These are phyloP conservation scores for Celoporthe dispersa DNA, from an alignment of 2,329 filamentous ascomycete species.

Conservation along the genomic window DNA sequence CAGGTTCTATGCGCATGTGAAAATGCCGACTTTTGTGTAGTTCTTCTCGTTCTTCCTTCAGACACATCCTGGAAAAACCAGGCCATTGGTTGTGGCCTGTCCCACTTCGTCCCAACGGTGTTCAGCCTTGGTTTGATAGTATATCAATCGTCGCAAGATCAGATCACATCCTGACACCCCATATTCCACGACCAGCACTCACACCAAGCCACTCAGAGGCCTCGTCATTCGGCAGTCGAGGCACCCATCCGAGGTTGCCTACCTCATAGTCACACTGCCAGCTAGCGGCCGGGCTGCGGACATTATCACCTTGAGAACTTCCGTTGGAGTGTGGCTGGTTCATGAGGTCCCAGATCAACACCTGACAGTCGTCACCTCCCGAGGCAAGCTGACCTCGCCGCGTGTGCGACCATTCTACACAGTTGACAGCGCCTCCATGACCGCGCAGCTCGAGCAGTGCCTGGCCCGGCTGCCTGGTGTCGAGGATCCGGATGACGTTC, in stretches of 20 bases:
- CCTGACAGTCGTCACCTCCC: constrained; percentile 88
- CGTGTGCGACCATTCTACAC: constrained; percentile 92
- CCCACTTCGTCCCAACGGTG: not conserved
- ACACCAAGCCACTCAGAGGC: constrained; percentile 85
- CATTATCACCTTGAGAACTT: constrained; percentile 56
- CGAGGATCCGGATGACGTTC: constrained; percentile 88
- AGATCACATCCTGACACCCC: constrained; percentile 63
- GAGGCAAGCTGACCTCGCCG: constrained; percentile 88
- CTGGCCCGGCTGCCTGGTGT: constrained; percentile 94
- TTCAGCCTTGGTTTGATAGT: not conserved
- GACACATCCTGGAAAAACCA: not conserved
- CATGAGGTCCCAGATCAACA: constrained; percentile 91
- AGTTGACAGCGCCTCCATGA: constrained; percentile 84
- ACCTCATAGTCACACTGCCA: constrained; percentile 91
- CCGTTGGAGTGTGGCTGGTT: constrained; percentile 59
- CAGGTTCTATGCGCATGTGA: constrained; percentile 17
- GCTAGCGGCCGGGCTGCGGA: constrained; percentile 70
- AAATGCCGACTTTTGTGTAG: constrained; percentile 18
- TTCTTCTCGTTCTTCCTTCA: constrained; percentile 13
- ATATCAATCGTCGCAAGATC: not conserved
- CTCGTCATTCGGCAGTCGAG: constrained; percentile 69
- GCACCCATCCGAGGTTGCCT: constrained; percentile 83
- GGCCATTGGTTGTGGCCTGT: not conserved
- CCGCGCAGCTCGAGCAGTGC: constrained; percentile 91
- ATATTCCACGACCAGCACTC: constrained; percentile 78